Base-by-base conservation (phyloP, 2,329 filamentous ascomycete genomes). In the Hyphodiscus sp. region DNA sequence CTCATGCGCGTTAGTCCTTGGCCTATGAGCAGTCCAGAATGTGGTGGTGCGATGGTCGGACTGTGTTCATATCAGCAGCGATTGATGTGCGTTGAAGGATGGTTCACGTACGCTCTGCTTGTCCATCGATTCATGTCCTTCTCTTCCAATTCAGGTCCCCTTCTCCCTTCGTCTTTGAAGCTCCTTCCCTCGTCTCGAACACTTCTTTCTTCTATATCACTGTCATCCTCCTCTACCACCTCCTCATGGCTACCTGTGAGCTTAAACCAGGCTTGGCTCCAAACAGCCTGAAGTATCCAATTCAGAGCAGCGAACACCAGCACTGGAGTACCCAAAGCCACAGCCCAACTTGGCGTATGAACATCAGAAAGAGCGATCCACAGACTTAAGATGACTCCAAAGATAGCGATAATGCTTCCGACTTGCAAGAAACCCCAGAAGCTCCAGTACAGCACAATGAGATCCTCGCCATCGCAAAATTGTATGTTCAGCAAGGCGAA, bases 351-450 rank as follows among this genome's bases (percentile, higher is more conserved):
- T 70, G 80, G 80, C n/a, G 79, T 75, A 54, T 73, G 72, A 47
- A 74, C 69, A 41, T 78, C 71, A 41, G 71, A 70, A 9, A 81
- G 62, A 2, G 74, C 71, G 57, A 82, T 77, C 38, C 73, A 71
- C 23, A 81, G 67, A 41, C 79, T 74, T 2, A 83, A 68, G 45
- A 80, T 74, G 56, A 83, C 77, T 26, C 80, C 80, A 13, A 76
- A 64, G 61, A 82, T 80, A 54, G 80, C 80, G 38, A 82, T 81
- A 55, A 80, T 68, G 1, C 77, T 77, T 6, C 80, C 80, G 2
- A 82, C 68, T 60, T 83, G 80, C 5, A 81, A 69, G 73, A 81
- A 79, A 20, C 78, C 80, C 78, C 79, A 83, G 1, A 79, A 81
- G 0, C 79, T 76, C 80, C 80, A 83, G 66, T 81, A 82, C 0